Evolutionary conservation across 2,329 filamentous ascomycete species (phyloP).

Genomic region (Alternaria gansuensis): DNA sequence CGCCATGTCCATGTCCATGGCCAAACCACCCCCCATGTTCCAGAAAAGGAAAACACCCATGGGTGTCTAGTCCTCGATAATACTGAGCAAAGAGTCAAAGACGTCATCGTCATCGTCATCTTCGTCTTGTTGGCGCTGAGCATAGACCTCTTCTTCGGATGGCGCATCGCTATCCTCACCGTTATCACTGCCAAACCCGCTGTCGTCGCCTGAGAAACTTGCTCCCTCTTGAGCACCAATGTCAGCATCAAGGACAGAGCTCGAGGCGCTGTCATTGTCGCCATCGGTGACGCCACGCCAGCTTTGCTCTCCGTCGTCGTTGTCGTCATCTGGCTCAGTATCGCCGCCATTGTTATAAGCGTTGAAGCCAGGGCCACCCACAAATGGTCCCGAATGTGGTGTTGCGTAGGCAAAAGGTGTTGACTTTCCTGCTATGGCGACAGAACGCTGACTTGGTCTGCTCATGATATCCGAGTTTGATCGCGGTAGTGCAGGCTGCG

Average conservation of each 20-base stretch:
- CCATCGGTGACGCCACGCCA: slow-evolving; percentile 42
- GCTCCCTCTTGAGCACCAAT: slow-evolving; percentile 42
- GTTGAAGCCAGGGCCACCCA: slow-evolving; percentile 40
- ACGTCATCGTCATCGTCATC: slow-evolving; percentile 25
- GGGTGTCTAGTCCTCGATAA: slow-evolving; percentile 27
- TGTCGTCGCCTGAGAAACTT: slow-evolving; percentile 50
- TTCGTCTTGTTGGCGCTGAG: too few relatives aligned
- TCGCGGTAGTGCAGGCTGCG: slow-evolving; percentile 38
- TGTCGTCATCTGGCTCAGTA: slow-evolving; percentile 48
- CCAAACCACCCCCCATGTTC: not conserved
- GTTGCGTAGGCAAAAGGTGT: slow-evolving; percentile 78
- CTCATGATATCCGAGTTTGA: slow-evolving; percentile 49
- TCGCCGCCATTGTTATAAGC: slow-evolving; percentile 44
- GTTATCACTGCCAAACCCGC: slow-evolving; percentile 43
- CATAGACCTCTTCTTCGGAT: not conserved
- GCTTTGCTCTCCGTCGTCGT: slow-evolving; percentile 44
- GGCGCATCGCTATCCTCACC: slow-evolving; percentile 31
- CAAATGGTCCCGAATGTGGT: slow-evolving; percentile 65
- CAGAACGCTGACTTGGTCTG: slow-evolving; percentile 56
- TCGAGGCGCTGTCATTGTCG: slow-evolving; percentile 40
- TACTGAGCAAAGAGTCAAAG: slow-evolving; percentile 35
- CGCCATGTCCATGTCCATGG: too few relatives aligned
- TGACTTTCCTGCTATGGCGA: slow-evolving; percentile 46
- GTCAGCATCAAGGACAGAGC: slow-evolving; percentile 29
- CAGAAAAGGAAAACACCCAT: not conserved